Percentiles rank a stretch among this genome's conserved stretches.
Conservation (phyloP, 345 rosid genomes). For the Reutealis trisperma region DNA sequence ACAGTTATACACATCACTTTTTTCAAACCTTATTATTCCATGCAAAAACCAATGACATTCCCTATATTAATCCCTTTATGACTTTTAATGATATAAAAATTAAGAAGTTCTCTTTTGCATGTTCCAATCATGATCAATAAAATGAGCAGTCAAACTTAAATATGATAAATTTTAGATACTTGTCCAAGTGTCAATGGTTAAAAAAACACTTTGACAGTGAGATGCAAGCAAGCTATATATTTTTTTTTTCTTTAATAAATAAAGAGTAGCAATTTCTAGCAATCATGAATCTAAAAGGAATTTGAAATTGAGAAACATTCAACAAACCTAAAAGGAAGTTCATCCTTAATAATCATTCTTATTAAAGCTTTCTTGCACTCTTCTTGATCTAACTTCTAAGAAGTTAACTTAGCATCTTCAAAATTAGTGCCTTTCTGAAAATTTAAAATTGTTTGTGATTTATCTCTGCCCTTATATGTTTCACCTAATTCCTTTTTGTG, state of each 20-base stretch:
- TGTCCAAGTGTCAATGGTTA: not conserved
- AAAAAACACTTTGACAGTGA: no score
- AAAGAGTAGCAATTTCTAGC: no score
- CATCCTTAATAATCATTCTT: not conserved
- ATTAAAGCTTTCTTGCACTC: not conserved
- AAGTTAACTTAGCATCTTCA: no score
- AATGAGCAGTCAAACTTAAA: not conserved
- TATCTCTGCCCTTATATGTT: not conserved
- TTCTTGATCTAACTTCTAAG: not conserved
- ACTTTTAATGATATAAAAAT: no score
- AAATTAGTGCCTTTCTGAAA: not conserved
- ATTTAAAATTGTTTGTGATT: not conserved
- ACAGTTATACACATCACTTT: no score
- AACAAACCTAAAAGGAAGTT: no score
- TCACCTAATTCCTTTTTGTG: not conserved
- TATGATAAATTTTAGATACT: not conserved
- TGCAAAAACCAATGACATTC: no score
- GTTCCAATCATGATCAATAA: not conserved
- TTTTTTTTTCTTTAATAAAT: not conserved
- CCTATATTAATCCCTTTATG: no score
- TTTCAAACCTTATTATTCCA: no score
- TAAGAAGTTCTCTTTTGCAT: not conserved
- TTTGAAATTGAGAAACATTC: not conserved
- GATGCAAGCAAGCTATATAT: no score
- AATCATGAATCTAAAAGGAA: no score